Base-by-base conservation (phyloP, 176 grass and related monocot species). In the Eleusine coracana region DNA sequence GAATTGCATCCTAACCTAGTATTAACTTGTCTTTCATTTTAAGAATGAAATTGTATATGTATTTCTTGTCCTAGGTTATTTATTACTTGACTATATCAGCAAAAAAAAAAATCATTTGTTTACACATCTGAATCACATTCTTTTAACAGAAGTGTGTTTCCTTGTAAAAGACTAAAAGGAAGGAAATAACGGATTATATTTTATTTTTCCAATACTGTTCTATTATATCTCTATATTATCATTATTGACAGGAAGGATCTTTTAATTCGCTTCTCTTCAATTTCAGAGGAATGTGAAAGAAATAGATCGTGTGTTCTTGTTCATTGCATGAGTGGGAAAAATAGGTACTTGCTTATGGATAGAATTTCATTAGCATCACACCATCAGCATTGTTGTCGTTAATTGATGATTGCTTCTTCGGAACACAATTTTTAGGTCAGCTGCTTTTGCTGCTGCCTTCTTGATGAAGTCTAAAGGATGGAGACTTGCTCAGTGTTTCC, bases 251-350 rank as follows among this genome's bases (percentile, higher is more conserved):
- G 20, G 49, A 77, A 75, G 20, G 49, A 77, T 68, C 18, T 23
- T 82, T 21, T 69, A 29, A 37, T 67, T 76, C 52, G 36, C 74
- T 69, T 87, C 12, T 62, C 44, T 81, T 45, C 65, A 75, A 86
- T 66, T 94, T 85, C 89, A 97, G 91, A 94, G 64, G 75, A 90
- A 86, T 97, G 94, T 69, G 89, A 94, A 85, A 91, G 83, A 74
- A 78, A 80, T 3, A 83, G 78, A 75, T 72, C 75, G 10, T 79
- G 82, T 21, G 74, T 97, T 86, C 94, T 97, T 74, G 89, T 97
- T 62, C 91, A 94, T 86, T 97, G 94, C 75, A 94, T 97, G 91
- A 88, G 85, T 46, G 94, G 94, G 34, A 97, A 84, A 88, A 97
- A 78, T 70, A 94, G 94, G 94, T 97, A 63, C 15, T n/a, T 59